These are phyloP conservation scores for Harringtonia lauricola DNA, from an alignment of 2,329 filamentous ascomycete genomes.

Conservation along the genomic window DNA sequence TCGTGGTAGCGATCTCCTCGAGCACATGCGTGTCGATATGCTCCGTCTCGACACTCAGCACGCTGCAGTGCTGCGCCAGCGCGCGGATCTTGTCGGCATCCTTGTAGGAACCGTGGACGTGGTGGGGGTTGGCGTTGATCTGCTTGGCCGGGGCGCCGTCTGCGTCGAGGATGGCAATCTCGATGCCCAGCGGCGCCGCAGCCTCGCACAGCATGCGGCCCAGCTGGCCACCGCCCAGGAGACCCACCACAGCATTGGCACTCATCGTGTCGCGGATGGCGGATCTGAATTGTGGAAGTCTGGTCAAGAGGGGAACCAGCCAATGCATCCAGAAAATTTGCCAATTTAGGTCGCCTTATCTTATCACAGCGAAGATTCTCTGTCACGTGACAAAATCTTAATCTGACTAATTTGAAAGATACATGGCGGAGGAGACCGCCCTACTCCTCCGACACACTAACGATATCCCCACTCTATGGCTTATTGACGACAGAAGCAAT, in stretches of 20 bases:
- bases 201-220: conserved; percentile 90
- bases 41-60: conserved; percentile 90
- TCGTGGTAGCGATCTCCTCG: conserved; percentile 62
- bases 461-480: too few relatives aligned
- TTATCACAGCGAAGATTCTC: too few relatives aligned
- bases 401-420: too few relatives aligned
- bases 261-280: neutral
- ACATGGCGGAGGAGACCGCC: too few relatives aligned
- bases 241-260: conserved; percentile 24
- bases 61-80: conserved; percentile 65
- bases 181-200: conserved; percentile 63
- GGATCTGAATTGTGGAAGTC: too few relatives aligned
- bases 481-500: too few relatives aligned
- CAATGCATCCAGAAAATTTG: too few relatives aligned
- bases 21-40: conserved; percentile 86
- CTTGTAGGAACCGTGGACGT: conserved; percentile 82
- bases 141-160: conserved; percentile 74
- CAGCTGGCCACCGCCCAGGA: conserved; percentile 59
- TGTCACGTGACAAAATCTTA: too few relatives aligned
- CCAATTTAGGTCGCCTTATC: too few relatives aligned
- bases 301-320: too few relatives aligned
- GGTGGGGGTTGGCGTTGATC: conserved; percentile 54
- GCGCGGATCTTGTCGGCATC: conserved; percentile 67
- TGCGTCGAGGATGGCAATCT: conserved; percentile 69
- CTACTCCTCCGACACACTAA: too few relatives aligned